Evolutionary conservation across 805 yeast genomes (phyloP).

Genomic region (Ogataea pini): DNA sequence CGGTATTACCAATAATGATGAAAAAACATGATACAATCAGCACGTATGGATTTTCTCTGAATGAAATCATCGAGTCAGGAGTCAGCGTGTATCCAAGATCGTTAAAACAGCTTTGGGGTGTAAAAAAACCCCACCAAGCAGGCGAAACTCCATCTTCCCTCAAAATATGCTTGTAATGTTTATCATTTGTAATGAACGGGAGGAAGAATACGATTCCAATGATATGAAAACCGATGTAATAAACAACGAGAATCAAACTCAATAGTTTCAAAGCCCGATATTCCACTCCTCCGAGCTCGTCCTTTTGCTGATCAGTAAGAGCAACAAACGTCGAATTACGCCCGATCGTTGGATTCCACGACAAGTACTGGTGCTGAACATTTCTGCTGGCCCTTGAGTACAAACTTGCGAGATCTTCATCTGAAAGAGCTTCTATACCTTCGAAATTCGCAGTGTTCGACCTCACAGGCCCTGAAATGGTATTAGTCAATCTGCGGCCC

Average conservation of each 20-base stretch:
- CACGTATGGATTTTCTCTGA: constrained; percentile 62
- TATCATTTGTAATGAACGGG: constrained; percentile 56
- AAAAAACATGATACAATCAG: constrained; percentile 65
- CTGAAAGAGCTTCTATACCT: constrained; percentile 22
- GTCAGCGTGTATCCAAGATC: constrained; percentile 85
- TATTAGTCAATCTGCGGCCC: constrained; percentile 28
- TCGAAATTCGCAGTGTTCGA: constrained; percentile 6
- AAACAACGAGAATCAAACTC: constrained; percentile 60
- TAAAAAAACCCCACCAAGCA: constrained; percentile 93
- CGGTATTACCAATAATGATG: constrained; percentile 91
- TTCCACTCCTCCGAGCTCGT: constrained; percentile 96
- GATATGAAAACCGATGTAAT: constrained; percentile 77
- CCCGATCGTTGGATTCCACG: constrained; percentile 91
- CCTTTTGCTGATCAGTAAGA: constrained; percentile 78
- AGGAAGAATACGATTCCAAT: constrained; percentile 52
- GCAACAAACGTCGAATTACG: constrained; percentile 90
- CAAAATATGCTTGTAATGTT: constrained; percentile 45
- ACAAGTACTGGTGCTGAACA: constrained; percentile 63
- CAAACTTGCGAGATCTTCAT: constrained; percentile 33
- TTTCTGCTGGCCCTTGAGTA: constrained; percentile 21
- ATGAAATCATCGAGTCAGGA: constrained; percentile 75
- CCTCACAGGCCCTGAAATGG: constrained; percentile 15
- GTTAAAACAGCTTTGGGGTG: constrained; percentile 75
- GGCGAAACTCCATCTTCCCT: constrained; percentile 64
- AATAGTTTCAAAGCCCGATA: constrained; percentile 84